Conservation (phyloP, 805 yeast genomes). For the Starmerella davenportii region DNA sequence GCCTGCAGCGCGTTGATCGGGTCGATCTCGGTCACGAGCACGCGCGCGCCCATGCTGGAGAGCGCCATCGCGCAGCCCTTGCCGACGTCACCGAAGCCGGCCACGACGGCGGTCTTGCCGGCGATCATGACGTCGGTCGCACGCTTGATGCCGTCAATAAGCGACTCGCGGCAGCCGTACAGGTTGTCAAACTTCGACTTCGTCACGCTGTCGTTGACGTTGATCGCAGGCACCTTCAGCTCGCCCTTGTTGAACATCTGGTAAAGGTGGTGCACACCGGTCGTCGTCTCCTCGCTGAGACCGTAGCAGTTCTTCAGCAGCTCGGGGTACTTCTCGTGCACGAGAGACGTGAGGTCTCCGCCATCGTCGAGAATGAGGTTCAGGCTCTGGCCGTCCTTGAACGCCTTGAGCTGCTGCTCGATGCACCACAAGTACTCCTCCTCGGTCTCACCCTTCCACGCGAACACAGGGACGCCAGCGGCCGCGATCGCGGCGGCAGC, state of each 20-base stretch:
- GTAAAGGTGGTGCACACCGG: slow-evolving; percentile 99
- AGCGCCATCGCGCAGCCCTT: slow-evolving; percentile 99
- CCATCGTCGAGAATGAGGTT: slow-evolving; percentile 97
- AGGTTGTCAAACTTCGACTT: slow-evolving; percentile 98
- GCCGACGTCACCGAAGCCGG: slow-evolving; percentile 99
- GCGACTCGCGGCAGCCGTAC: slow-evolving; percentile 98
- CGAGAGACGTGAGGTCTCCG: slow-evolving; percentile 94
- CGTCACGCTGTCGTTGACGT: slow-evolving; percentile 97
- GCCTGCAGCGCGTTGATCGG: slow-evolving; percentile 99
- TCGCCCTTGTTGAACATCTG: slow-evolving; percentile 75
- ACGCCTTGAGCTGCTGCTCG: slow-evolving; percentile 95
- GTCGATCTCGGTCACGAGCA: slow-evolving; percentile 89
- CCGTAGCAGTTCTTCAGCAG: slow-evolving; percentile 90
- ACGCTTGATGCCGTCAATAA: slow-evolving; percentile 97
- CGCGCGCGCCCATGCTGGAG: slow-evolving; percentile 98
- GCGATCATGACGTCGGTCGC: slow-evolving; percentile 99
- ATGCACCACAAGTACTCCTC: slow-evolving; percentile 99
- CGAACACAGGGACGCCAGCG: slow-evolving; percentile 96
- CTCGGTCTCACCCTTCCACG: slow-evolving; percentile 99
- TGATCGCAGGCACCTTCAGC: slow-evolving; percentile 96
- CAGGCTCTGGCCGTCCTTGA: slow-evolving; percentile 88
- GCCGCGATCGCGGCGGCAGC: slow-evolving; percentile 99
- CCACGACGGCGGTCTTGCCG: slow-evolving; percentile 97
- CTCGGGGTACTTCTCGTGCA: slow-evolving; percentile 96
- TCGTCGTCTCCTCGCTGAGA: slow-evolving; percentile 96